Evolutionary conservation across 2,329 filamentous ascomycete genomes (phyloP).

Genomic region (Cladophialophora chaetospira): DNA sequence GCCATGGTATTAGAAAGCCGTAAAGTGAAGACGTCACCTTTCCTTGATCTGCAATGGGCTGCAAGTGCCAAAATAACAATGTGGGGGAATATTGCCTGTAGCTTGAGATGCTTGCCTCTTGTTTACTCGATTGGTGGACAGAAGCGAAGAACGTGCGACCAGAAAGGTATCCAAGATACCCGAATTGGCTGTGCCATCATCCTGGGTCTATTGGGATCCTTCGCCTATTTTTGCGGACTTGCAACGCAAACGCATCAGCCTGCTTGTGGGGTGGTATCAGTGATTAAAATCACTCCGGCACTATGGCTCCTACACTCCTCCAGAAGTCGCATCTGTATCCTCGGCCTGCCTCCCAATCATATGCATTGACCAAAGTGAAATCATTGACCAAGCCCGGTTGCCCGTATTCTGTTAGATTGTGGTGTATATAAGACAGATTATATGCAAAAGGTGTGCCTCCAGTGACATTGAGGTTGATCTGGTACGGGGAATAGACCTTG

Average conservation of each 20-base stretch:
- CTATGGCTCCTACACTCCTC: slow-evolving; percentile 35
- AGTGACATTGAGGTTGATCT: slow-evolving; percentile 52
- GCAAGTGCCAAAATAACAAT: too few species aligned
- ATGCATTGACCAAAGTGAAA: slow-evolving; percentile 47
- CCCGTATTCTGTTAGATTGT: slow-evolving; percentile 35
- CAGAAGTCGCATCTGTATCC: slow-evolving; percentile 52
- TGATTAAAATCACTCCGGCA: slow-evolving; percentile 22
- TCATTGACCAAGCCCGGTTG: slow-evolving; percentile 41
- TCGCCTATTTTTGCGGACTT: not conserved
- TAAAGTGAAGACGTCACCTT: not conserved
- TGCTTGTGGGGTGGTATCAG: not conserved
- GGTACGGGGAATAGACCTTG: slow-evolving; percentile 37
- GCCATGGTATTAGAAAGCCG: slow-evolving; percentile 4
- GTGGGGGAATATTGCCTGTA: too few species aligned
- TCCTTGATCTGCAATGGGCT: too few species aligned
- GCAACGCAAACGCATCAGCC: not conserved
- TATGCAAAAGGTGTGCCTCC: slow-evolving; percentile 39
- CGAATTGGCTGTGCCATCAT: too few species aligned
- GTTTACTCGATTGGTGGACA: not conserved
- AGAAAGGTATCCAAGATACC: not conserved
- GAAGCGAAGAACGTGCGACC: not conserved
- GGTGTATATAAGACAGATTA: slow-evolving; percentile 28
- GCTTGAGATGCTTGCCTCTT: too few species aligned
- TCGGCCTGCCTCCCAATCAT: slow-evolving; percentile 52
- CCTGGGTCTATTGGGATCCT: too few species aligned